Base-by-base conservation (phyloP, 176 grass and related monocot species). In the Avena insularis region DNA sequence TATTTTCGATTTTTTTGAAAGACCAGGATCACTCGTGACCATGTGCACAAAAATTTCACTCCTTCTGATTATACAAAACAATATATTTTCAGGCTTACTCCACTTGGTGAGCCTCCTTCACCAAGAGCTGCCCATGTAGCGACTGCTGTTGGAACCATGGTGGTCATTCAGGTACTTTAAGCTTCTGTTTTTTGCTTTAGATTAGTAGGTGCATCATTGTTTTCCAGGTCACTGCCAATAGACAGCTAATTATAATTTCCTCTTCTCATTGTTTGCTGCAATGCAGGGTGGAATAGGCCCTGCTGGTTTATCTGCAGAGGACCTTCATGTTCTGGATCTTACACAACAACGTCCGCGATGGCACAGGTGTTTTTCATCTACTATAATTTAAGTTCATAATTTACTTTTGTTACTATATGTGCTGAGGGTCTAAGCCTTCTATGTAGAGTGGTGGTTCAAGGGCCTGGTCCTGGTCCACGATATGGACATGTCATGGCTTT, bases 401-500 rank as follows among this genome's bases (percentile, higher is more conserved):
- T 10, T 71, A 29, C 1, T 77, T 77, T 54, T 20, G 33, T 12
- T 50, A 20, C 29, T 69, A 81, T 78, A 12, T 23, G 12, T 69
- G 57, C 73, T 92, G 61, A 88, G 29, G 8, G 68, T 91, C 51
- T 76, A 45, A 46, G 23, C 45, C 29, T 91, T 85, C 16, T 85
- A 3, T 61, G 31, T 84, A 98, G 97, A 88, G 97, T 96, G 73
- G 93, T 95, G 79, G 97, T 98, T 72, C 97, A 95, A 88, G 97
- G 97, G 70, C 92, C 96, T 55, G 97, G 97, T 71, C 97, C 97
- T 77, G 97, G 97, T 80, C 90, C 97, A 70, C 76, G 97, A 65
- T 98, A 98, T 33, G 97, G 97, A 21, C 97, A 98, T 94, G 97
- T 94, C 82, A 98, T 98, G 97, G 90, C 97, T 21, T 96, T 98